Conservation (phyloP, 1,139 yeast genomes). For the Lodderomyces jiufengensis region DNA sequence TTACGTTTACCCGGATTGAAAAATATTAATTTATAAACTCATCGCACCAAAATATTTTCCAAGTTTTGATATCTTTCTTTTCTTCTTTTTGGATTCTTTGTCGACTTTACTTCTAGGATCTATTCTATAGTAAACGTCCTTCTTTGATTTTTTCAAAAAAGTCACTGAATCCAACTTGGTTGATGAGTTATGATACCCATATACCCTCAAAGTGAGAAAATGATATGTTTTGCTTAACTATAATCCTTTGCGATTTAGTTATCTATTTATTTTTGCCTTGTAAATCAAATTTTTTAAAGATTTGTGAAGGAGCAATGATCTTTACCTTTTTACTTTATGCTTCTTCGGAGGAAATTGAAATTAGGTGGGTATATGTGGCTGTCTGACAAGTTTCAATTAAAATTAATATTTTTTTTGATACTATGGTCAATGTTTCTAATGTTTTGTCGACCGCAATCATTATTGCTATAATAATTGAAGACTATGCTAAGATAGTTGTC, state of each 20-base stretch:
- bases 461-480: too few species aligned
- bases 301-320: conserved; percentile 97
- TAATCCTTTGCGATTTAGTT: conserved; percentile 82
- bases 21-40: too few species aligned
- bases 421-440: neutral
- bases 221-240: conserved; percentile 70
- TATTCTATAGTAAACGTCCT: conserved; percentile 99
- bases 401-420: neutral
- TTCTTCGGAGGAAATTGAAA: conserved; percentile 77
- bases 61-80: too few species aligned
- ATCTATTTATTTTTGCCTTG: conserved; percentile 49
- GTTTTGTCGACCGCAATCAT: conserved; percentile 12
- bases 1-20: too few species aligned
- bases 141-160: conserved; percentile 98
- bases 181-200: conserved; percentile 93
- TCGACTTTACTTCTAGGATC: conserved; percentile 81
- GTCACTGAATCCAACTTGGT: conserved; percentile 99
- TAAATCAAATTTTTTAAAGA: conserved; percentile 8
- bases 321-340: conserved; percentile 84
- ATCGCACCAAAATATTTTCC: too few species aligned
- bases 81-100: conserved; percentile 42
- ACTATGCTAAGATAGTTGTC: too few species aligned
- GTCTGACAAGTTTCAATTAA: conserved; percentile 84
- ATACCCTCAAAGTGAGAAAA: conserved; percentile 76
- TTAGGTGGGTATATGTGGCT: conserved; percentile 98